These are phyloP conservation scores for Fusarium liriodendri DNA, from an alignment of 2,329 filamentous ascomycete genomes.

Conservation along the genomic window DNA sequence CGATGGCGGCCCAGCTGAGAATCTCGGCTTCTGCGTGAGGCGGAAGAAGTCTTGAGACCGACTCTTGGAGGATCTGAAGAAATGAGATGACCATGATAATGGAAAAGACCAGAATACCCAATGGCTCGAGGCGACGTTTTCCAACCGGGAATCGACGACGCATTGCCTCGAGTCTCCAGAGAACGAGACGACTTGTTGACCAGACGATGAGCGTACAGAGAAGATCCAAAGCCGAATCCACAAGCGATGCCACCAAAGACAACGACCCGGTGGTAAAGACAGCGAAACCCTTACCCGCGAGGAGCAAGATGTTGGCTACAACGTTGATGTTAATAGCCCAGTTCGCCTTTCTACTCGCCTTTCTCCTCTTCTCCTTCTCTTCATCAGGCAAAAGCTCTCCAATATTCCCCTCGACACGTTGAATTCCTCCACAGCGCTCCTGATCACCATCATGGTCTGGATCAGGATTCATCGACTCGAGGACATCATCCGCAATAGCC, in stretches of 20 bases:
- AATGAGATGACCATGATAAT: constrained; percentile 88
- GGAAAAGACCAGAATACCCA: constrained; percentile 82
- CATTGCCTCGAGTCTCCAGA: constrained; percentile 59
- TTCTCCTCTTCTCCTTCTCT: constrained; percentile 43
- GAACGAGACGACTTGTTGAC: constrained; percentile 77
- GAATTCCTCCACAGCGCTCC: constrained; percentile 46
- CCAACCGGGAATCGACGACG: constrained; percentile 80
- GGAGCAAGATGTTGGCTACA: constrained; percentile 76
- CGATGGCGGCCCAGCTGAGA: constrained; percentile 44
- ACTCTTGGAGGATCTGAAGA: constrained; percentile 78
- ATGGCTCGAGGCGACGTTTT: constrained; percentile 74
- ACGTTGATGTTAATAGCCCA: constrained; percentile 87
- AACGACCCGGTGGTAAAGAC: constrained; percentile 83
- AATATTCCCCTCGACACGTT: constrained; percentile 46
- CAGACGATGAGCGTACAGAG: constrained; percentile 84
- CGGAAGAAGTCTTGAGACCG: constrained; percentile 68
- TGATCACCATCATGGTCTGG: constrained; percentile 49
- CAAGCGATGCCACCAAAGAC: constrained; percentile 79
- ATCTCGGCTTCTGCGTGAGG: constrained; percentile 62
- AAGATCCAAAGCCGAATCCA: constrained; percentile 82
- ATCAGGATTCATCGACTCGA: constrained; percentile 50
- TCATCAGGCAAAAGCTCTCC: constrained; percentile 47
- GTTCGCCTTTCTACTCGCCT: constrained; percentile 38
- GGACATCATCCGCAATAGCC: constrained; percentile 49
- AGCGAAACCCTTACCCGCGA: constrained; percentile 79